A percentile compares a stretch with the other conserved stretches of the same genome.
Evolutionary conservation across 495 filamentous ascomycete species (phyloP).

Genomic region (Aeminium ludgeri): DNA sequence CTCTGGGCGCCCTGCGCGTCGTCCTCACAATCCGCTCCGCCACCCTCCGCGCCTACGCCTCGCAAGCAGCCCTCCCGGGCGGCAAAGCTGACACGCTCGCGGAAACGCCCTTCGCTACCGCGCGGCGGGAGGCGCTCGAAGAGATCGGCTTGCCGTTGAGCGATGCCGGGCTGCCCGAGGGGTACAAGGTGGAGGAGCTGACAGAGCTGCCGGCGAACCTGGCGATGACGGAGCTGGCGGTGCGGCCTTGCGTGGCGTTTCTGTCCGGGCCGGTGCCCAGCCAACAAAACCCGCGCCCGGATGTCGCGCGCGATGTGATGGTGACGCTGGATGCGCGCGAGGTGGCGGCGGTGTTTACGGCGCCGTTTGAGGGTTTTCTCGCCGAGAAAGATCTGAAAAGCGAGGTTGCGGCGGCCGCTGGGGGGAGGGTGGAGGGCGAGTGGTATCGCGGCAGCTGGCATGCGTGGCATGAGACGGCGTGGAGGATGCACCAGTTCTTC

Average conservation of each 20-base stretch:
- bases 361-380: slow-evolving; percentile 62
- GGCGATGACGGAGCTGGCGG: slow-evolving; percentile 63
- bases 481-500: slow-evolving; percentile 80
- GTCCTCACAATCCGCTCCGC: slow-evolving; percentile 77
- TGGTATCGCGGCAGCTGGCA: slow-evolving; percentile 50
- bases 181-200: slow-evolving; percentile 68
- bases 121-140: slow-evolving; percentile 73
- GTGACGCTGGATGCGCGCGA: slow-evolving; percentile 67
- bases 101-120: slow-evolving; percentile 51
- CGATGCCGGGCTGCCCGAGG: slow-evolving; percentile 41
- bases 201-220: slow-evolving; percentile 66
- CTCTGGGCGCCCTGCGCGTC: slow-evolving; percentile 55
- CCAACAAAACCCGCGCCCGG: slow-evolving; percentile 20
- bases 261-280: slow-evolving; percentile 25
- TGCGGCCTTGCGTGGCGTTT: slow-evolving; percentile 73
- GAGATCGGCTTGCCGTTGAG: slow-evolving; percentile 73
- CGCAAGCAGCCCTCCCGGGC: slow-evolving; percentile 77
- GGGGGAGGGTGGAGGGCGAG: slow-evolving; percentile 28
- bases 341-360: slow-evolving; percentile 81
- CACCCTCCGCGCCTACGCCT: slow-evolving; percentile 50
- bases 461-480: slow-evolving; percentile 41
- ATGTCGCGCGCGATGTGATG: slow-evolving; percentile 55
- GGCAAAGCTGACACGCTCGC: slow-evolving; percentile 36
- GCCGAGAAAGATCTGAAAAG: slow-evolving; percentile 29
- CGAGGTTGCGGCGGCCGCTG: slow-evolving; percentile 7